phyloP scores from a whole-genome alignment of 192 early-diverging fungal genomes.

The Coemansia furcata region DNA sequence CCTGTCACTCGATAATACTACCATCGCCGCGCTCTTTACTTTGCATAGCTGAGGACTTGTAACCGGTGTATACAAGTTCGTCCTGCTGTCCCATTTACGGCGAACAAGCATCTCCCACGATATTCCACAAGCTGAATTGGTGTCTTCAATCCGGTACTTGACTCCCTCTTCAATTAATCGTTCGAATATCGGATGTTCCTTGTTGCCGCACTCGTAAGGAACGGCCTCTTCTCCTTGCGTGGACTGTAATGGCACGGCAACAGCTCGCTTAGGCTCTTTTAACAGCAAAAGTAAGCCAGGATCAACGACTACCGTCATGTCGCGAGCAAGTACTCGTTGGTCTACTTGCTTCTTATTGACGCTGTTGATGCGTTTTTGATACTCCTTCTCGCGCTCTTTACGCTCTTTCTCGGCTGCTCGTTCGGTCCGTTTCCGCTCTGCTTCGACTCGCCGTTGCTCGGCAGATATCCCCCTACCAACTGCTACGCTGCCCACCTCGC shows the following conservation, averaged over 20 bases:
- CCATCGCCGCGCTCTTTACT: constrained; percentile 20
- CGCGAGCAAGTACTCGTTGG: constrained; percentile 3
- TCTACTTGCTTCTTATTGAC: constrained; percentile 26
- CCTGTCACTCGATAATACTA: constrained; percentile 13
- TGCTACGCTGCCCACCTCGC: background rate
- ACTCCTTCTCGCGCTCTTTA: constrained; percentile 1
- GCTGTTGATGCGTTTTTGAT: background rate
- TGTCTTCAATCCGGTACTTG: background rate
- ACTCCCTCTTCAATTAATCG: constrained; percentile 1
- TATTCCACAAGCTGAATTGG: constrained; percentile 2
- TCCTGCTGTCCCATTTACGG: constrained; percentile 23
- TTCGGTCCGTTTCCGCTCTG: constrained; percentile 1
- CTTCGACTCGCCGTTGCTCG: background rate
- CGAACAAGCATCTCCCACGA: constrained; percentile 32
- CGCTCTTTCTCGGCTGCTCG: constrained; percentile 3
- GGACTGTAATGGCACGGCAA: background rate
- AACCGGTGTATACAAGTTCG: constrained; percentile 27
- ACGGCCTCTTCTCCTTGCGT: background rate
- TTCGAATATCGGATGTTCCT: constrained; percentile 6
- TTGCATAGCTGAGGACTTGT: background rate
- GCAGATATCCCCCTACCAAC: background rate
- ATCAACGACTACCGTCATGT: constrained; percentile 33
- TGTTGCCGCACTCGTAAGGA: background rate
- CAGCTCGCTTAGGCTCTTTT: background rate
- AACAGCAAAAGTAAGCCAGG: constrained; percentile 6